Evolutionary conservation across 257 asterid genomes (phyloP).

Genomic region (Prunella vulgaris): DNA sequence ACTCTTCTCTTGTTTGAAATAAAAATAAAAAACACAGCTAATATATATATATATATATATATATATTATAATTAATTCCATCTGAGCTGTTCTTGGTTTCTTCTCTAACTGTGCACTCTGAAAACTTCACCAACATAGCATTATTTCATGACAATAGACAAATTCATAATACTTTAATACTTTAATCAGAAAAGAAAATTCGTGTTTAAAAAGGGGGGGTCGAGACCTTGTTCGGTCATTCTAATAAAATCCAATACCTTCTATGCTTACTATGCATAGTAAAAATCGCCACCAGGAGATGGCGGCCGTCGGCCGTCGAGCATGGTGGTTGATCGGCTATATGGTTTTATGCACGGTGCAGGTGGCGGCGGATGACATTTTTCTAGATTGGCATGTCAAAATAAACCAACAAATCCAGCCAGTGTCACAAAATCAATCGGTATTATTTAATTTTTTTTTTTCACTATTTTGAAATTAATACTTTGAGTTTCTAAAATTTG

Average conservation of each 20-base stretch:
- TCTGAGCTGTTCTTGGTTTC: neutral
- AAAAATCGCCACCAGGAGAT: slow-evolving; percentile 12
- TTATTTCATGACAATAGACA: slow-evolving; percentile 11
- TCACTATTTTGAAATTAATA: neutral
- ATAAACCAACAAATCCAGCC: slow-evolving; percentile 36
- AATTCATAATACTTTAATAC: neutral
- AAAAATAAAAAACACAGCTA: too few relatives aligned
- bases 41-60: too few relatives aligned
- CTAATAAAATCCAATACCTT: neutral
- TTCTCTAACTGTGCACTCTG: slow-evolving; percentile 10
- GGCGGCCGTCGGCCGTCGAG: slow-evolving; percentile 28
- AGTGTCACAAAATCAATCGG: slow-evolving; percentile 41
- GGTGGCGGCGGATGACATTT: slow-evolving; percentile 38
- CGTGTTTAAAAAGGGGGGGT: neutral
- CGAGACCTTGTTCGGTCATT: neutral
- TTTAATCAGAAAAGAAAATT: neutral
- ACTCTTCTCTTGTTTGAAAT: too few relatives aligned
- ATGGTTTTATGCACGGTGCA: slow-evolving; percentile 22
- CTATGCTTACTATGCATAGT: neutral
- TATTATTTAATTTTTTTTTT: slow-evolving; percentile 2
- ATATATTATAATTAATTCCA: too few relatives aligned
- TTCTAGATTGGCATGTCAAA: slow-evolving; percentile 52
- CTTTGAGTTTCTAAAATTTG: neutral
- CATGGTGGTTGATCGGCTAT: slow-evolving; percentile 30
- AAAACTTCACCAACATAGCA: slow-evolving; percentile 18